Percentiles rank a stretch among this genome's conserved stretches.
phyloP scores from a whole-genome alignment of 108 stramenopile species.

The Conticribra weissflogii region DNA sequence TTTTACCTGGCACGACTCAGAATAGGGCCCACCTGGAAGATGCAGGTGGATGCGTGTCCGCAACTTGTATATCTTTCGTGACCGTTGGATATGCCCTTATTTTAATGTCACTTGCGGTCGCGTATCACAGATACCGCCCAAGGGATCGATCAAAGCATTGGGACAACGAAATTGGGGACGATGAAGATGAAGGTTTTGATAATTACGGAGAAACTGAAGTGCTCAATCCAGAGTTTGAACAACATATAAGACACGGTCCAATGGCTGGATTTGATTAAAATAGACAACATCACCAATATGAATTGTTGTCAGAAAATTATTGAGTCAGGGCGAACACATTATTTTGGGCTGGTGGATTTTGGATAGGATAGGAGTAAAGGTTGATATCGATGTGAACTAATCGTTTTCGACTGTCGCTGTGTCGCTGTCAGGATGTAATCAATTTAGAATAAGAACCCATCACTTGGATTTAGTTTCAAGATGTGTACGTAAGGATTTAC shows the following conservation, averaged over 20 bases:
- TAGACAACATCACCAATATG: not conserved
- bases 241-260: constrained; percentile 11
- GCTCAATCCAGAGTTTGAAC: constrained; percentile 28
- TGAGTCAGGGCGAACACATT: not conserved
- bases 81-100: constrained; percentile 55
- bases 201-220: constrained; percentile 28
- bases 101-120: constrained; percentile 43
- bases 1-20: too few relatives aligned
- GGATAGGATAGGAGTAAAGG: too few relatives aligned
- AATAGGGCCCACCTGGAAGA: too few relatives aligned
- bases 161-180: constrained; percentile 11
- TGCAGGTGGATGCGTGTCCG: constrained; percentile 28
- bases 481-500: too few relatives aligned
- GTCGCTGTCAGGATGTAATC: too few relatives aligned
- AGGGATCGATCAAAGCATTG: constrained; percentile 41
- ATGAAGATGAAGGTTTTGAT: constrained; percentile 13
- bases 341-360: not conserved
- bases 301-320: constrained; percentile 1
- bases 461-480: too few relatives aligned
- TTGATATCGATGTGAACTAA: too few relatives aligned
- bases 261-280: too few relatives aligned
- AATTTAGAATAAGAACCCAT: too few relatives aligned
- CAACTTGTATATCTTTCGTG: constrained; percentile 60
- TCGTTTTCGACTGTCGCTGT: too few relatives aligned
- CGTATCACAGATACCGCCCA: constrained; percentile 37